Conservation (phyloP, 1,284 basidiomycete genomes). For the Amylostereum areolatum region DNA sequence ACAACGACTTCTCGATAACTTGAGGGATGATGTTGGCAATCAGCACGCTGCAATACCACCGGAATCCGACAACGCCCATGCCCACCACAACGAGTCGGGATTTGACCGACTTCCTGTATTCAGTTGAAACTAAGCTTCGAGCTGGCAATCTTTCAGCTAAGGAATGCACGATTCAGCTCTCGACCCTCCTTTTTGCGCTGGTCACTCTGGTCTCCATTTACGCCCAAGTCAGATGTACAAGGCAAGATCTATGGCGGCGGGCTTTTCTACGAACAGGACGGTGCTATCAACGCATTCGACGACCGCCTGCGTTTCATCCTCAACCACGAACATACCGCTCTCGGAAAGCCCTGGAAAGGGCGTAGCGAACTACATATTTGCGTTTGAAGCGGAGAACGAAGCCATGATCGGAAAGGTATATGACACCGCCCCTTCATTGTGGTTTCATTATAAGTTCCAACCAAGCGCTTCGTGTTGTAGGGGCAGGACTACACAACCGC, state of each 20-base stretch:
- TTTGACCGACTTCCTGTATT: too few species aligned
- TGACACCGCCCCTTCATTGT: slow-evolving; percentile 2
- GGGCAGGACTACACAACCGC: slow-evolving; percentile 21
- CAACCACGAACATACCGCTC: slow-evolving; percentile 33
- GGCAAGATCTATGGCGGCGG: slow-evolving; percentile 18
- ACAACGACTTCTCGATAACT: too few species aligned
- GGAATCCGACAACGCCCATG: too few species aligned
- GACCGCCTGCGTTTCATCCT: slow-evolving; percentile 28
- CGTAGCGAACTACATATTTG: slow-evolving; percentile 38
- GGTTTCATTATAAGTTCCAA: neutral
- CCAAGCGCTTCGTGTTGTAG: slow-evolving; percentile 4
- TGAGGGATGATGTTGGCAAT: too few species aligned
- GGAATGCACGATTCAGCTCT: too few species aligned
- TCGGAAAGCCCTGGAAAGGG: slow-evolving; percentile 37
- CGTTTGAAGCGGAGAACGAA: slow-evolving; percentile 39
- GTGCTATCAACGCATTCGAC: slow-evolving; percentile 19
- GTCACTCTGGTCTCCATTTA: too few species aligned
- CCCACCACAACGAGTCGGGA: too few species aligned
- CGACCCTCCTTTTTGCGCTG: too few species aligned
- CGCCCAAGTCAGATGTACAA: slow-evolving; percentile 22
- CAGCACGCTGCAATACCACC: too few species aligned
- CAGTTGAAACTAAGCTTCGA: too few species aligned
- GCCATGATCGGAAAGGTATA: slow-evolving; percentile 24
- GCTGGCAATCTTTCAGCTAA: too few species aligned
- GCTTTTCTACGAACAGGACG: slow-evolving; percentile 16